Evolutionary conservation across 2,329 filamentous ascomycete species (phyloP), one percentile per base, ranked within the genome.

Genomic region (Nothophaeocryptopus gaeumannii): DNA sequence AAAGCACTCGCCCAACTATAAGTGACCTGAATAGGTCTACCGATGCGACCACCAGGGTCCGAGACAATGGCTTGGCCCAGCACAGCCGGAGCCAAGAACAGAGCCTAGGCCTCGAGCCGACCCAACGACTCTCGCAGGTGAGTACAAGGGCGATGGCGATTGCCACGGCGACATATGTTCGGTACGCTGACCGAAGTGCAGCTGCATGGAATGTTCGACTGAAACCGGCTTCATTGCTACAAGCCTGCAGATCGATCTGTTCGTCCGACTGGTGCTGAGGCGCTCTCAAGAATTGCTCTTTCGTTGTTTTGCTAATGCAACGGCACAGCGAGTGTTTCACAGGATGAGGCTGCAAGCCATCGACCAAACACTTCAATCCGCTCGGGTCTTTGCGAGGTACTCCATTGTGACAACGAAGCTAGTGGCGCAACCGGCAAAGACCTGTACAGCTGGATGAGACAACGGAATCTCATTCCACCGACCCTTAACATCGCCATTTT

Each of bases 341-440:
- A 7, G 20, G 20, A 26, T 7, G 20, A 26, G 20, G 20, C 20
- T 26, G 20, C 20, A 26, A 26, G 20, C 20, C 20, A 26, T 40
- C 37, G 34, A 39, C 31, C 41, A 37, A 31, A 31, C 36, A 15
- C 5, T 16, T 15, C 45, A 13, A 7, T 16, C 45, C 2, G 30
- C 7, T 26, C n/a, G 10, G 26, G 38, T 11, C n/a, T 14, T 20
- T 47, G 20, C 20, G 20, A 26, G 20, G 20, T 26, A 26, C 20
- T 26, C 20, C 20, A 26, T 34, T 30, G 81, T 74, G 56, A 76
- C 79, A 46, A 95, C 75, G 84, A 89, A 96, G 66, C 85, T 95
- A 13, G 91, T 96, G 38, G 91, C 91, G 71, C 89, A 96, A 1
- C 91, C 91, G n/a, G 88, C 89, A 16, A 85, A 88, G 42, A 96